Conservation (phyloP, 495 filamentous ascomycete species). For the Xylaria flabelliformis region DNA sequence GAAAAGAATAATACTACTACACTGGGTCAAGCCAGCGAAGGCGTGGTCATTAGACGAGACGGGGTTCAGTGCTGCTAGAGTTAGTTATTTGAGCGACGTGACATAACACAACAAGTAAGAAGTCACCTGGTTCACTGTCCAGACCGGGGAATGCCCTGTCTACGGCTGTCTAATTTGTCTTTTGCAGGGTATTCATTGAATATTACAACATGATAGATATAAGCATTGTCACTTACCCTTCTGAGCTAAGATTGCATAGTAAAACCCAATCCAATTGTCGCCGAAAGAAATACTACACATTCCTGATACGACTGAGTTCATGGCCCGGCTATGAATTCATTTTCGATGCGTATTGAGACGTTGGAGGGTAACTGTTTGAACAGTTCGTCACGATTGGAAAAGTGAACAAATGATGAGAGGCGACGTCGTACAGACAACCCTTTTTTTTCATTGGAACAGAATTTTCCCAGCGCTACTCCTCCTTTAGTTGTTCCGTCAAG, state of each 20-base stretch:
- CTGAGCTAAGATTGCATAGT: neutral
- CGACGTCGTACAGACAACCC: neutral
- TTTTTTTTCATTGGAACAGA: neutral
- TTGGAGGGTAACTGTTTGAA: neutral
- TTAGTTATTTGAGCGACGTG: neutral
- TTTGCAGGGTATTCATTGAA: neutral
- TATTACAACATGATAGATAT: neutral
- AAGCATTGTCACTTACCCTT: neutral
- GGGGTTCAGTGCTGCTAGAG: no score
- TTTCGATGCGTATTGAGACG: neutral
- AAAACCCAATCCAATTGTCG: neutral
- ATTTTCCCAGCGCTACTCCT: neutral
- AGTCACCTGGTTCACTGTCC: neutral
- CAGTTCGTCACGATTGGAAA: neutral
- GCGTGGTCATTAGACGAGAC: neutral
- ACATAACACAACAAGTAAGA: neutral
- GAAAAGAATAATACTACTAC: neutral
- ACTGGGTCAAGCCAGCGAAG: neutral
- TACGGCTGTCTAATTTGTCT: neutral
- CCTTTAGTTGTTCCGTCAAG: neutral
- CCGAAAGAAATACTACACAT: neutral
- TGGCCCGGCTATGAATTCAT: neutral
- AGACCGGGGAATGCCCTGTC: neutral
- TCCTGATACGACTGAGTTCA: neutral
- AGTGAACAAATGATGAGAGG: neutral